phyloP scores from a whole-genome alignment of 1,139 yeast species.

The Diutina mesorugosa region DNA sequence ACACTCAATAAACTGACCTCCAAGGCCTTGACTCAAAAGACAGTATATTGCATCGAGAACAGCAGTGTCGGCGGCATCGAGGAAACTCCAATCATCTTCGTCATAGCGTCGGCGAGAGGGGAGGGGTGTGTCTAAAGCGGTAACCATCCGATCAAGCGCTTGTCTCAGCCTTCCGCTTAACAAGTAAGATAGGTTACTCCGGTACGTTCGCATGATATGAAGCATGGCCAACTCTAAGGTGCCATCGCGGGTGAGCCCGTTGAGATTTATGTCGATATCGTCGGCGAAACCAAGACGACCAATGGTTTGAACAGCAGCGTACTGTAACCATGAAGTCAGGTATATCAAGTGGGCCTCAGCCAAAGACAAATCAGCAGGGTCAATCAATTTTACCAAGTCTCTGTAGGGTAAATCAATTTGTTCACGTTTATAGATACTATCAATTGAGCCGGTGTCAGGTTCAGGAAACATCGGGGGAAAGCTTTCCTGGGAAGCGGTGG shows the following conservation, averaged over 20 bases:
- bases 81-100: neutral
- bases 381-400: too few relatives aligned
- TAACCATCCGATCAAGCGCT: neutral
- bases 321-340: neutral
- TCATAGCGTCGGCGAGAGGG: neutral
- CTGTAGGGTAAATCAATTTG: too few relatives aligned
- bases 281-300: neutral
- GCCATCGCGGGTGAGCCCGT: neutral
- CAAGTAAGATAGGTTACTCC: neutral
- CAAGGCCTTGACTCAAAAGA: neutral
- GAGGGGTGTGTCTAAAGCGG: neutral
- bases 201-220: neutral
- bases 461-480: too few relatives aligned
- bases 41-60: neutral
- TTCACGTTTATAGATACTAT: too few relatives aligned
- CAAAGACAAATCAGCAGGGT: neutral
- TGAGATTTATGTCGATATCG: neutral
- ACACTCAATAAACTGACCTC: neutral
- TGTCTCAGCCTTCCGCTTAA: neutral
- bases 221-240: neutral
- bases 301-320: neutral
- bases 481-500: neutral
- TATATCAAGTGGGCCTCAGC: neutral
- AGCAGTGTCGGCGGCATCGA: neutral
- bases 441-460: too few relatives aligned